These are phyloP conservation scores for Cunninghamia lanceolata DNA, from an alignment of 75 land plant species.

Conservation along the genomic window DNA sequence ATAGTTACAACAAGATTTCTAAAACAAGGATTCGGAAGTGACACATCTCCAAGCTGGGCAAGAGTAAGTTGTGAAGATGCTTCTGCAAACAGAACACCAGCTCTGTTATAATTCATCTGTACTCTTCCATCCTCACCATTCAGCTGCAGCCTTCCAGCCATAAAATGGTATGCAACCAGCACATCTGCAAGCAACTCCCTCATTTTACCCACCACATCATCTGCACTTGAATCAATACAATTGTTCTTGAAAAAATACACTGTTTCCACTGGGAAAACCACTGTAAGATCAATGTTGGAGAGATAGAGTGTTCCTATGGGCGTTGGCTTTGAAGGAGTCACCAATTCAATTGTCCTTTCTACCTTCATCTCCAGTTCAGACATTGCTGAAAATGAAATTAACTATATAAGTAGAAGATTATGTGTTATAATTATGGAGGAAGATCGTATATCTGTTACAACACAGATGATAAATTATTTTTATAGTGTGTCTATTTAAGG, in stretches of 20 bases:
- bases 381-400: not conserved
- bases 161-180: conserved; percentile 36
- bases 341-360: not conserved
- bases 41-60: conserved; percentile 31
- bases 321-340: not conserved
- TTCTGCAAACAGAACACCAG: conserved; percentile 28
- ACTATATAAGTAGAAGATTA: not conserved
- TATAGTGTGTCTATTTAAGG: not conserved
- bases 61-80: conserved; percentile 31
- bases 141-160: conserved; percentile 41
- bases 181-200: conserved; percentile 22
- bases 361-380: not conserved
- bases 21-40: conserved; percentile 31
- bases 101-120: conserved; percentile 41
- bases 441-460: not conserved
- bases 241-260: conserved; percentile 32
- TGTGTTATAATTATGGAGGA: not conserved
- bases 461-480: not conserved
- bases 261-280: conserved; percentile 46
- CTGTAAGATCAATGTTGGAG: conserved; percentile 43
- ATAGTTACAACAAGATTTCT: conserved; percentile 12
- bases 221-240: not conserved
- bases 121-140: conserved; percentile 20
- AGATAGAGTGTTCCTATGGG: conserved; percentile 19
- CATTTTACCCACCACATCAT: conserved; percentile 23